Percentiles rank a stretch among this genome's conserved stretches.
These are phyloP conservation scores for Scedosporium boydii DNA, from an alignment of 2,329 filamentous ascomycete genomes.

Conservation along the genomic window DNA sequence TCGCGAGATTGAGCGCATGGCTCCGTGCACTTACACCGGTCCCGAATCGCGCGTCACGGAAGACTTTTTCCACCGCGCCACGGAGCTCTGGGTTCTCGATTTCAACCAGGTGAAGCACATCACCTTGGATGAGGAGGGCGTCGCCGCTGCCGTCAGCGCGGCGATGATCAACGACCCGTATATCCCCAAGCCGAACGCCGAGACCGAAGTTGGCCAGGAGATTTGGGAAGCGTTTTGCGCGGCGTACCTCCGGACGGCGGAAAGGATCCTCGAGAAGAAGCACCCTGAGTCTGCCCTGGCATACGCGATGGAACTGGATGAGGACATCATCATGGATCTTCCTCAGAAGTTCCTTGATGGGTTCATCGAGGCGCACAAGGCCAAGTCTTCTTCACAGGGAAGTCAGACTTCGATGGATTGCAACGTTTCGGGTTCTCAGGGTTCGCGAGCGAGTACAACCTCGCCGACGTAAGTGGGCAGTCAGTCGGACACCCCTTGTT, in stretches of 20 bases:
- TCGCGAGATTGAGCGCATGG: neutral
- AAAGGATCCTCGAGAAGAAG: neutral
- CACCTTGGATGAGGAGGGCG: conserved; percentile 13
- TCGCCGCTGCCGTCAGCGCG: conserved; percentile 13
- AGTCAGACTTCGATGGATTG: too few species aligned
- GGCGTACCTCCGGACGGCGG: neutral
- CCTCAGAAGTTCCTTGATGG: neutral
- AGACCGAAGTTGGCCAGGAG: conserved; percentile 3
- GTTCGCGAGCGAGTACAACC: too few species aligned
- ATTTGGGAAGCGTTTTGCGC: conserved; percentile 10
- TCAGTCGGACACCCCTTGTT: too few species aligned
- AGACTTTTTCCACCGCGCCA: conserved; percentile 10
- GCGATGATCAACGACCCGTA: conserved; percentile 15
- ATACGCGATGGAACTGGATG: neutral
- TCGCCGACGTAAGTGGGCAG: too few species aligned
- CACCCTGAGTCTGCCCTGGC: too few species aligned
- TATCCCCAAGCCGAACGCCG: conserved; percentile 11
- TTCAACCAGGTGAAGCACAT: conserved; percentile 19
- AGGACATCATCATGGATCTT: neutral
- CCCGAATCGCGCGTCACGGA: neutral
- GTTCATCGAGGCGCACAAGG: neutral
- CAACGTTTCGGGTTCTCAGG: too few species aligned
- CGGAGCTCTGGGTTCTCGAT: conserved; percentile 19
- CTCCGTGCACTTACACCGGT: neutral
- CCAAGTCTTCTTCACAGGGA: neutral